Percentiles rank a stretch among this genome's conserved stretches.
Conservation (phyloP, 1,139 yeast species). For the Petasospora fabianii region DNA sequence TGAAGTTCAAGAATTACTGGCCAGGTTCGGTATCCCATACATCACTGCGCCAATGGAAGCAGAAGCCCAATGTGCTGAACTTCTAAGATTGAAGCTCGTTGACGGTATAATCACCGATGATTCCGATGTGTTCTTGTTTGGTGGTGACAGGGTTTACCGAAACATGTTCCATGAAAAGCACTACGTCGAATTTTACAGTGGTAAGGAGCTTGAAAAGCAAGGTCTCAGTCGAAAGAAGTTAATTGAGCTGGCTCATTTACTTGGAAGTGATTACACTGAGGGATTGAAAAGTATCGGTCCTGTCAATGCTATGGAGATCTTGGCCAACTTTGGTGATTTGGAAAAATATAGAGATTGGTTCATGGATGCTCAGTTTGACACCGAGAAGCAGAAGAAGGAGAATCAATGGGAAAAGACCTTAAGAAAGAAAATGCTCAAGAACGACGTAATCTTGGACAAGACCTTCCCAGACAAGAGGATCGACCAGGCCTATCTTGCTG, state of each 20-base stretch:
- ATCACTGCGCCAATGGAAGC: constrained; percentile 98
- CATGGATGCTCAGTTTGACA: constrained; percentile 35
- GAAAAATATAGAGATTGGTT: constrained; percentile 52
- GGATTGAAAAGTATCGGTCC: constrained; percentile 93
- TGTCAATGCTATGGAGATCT: constrained; percentile 85
- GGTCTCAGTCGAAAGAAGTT: constrained; percentile 62
- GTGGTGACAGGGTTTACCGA: constrained; percentile 79
- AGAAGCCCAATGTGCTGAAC: constrained; percentile 93
- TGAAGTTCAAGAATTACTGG: constrained; percentile 84
- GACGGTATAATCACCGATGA: constrained; percentile 98
- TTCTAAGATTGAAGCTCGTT: constrained; percentile 61
- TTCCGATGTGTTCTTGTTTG: constrained; percentile 93
- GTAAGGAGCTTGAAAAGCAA: constrained; percentile 57
- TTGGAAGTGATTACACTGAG: constrained; percentile 93
- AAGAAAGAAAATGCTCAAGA: constrained; percentile 55
- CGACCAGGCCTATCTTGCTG: constrained; percentile 66
- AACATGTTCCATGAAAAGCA: constrained; percentile 94
- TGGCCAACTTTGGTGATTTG: constrained; percentile 72
- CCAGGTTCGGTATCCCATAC: constrained; percentile 88
- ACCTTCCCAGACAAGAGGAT: constrained; percentile 72
- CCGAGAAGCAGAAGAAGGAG: constrained; percentile 39
- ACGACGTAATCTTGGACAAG: constrained; percentile 43
- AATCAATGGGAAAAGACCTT: constrained; percentile 50
- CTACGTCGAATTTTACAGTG: constrained; percentile 81
- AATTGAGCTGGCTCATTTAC: constrained; percentile 73